phyloP scores from a whole-genome alignment of 345 rosid species.

The Punica granatum region DNA sequence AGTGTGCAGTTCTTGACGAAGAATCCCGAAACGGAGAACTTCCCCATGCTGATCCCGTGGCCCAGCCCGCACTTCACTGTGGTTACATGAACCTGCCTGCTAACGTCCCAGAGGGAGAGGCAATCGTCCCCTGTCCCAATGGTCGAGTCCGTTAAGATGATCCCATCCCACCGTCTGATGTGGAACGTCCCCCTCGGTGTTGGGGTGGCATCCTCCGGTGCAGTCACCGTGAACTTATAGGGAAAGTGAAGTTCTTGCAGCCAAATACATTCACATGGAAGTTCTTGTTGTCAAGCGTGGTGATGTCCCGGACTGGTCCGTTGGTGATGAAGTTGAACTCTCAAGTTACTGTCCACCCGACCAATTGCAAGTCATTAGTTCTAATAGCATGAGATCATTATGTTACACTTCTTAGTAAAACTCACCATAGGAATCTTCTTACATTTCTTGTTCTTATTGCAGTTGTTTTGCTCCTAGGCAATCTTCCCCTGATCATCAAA shows the following conservation, averaged over 20 bases:
- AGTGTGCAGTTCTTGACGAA: slow-evolving; percentile 23
- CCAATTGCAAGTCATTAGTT: not conserved
- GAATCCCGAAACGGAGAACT: slow-evolving; percentile 33
- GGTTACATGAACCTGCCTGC: slow-evolving; percentile 15
- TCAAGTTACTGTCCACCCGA: slow-evolving; percentile 27
- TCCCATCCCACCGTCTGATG: slow-evolving; percentile 20
- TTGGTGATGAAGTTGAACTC: slow-evolving; percentile 32
- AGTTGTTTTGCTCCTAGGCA: slow-evolving; percentile 30
- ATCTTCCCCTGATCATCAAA: slow-evolving; percentile 50
- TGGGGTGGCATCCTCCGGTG: slow-evolving; percentile 33
- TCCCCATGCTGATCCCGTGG: slow-evolving; percentile 56
- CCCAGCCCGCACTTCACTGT: slow-evolving; percentile 54
- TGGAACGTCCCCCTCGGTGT: slow-evolving; percentile 75
- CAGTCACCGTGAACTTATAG: slow-evolving; percentile 19
- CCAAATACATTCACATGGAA: slow-evolving; percentile 42
- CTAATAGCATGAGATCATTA: too few species aligned
- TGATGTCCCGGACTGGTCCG: slow-evolving; percentile 20
- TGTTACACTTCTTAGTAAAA: too few species aligned
- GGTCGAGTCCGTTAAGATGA: slow-evolving; percentile 18
- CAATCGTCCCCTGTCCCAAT: slow-evolving; percentile 62
- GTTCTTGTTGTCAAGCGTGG: slow-evolving; percentile 33
- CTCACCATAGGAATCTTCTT: not conserved
- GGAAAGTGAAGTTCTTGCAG: slow-evolving; percentile 27
- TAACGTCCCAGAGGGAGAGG: slow-evolving; percentile 42
- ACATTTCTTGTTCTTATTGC: slow-evolving; percentile 25